Evolutionary conservation across 352 stramenopile genomes (phyloP).

Genomic region (Phytophthora pini): DNA sequence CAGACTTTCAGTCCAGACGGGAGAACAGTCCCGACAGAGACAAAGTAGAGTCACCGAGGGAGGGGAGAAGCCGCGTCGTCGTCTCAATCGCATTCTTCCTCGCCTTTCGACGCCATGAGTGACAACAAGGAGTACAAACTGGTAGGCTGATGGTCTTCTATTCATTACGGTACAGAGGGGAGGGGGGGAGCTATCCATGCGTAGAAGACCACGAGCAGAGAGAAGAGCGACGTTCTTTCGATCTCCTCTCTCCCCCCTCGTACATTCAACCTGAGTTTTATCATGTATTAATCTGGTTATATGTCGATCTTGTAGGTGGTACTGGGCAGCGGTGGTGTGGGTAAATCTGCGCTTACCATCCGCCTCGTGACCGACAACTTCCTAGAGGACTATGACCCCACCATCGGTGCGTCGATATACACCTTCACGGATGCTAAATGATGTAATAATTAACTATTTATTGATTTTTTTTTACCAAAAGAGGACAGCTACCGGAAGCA

Average conservation of each 20-base stretch:
- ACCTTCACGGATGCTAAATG: too few species aligned
- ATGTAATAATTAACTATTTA: too few species aligned
- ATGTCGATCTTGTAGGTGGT: constrained; percentile 63
- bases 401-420: constrained; percentile 66
- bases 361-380: constrained; percentile 93
- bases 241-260: constrained; percentile 5
- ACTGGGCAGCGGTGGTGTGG: constrained; percentile 89
- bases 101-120: constrained; percentile 39
- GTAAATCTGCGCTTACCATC: constrained; percentile 93
- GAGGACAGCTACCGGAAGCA: constrained; percentile 94
- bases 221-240: neutral
- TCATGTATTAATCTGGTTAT: constrained; percentile 4
- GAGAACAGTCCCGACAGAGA: constrained; percentile 35
- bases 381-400: constrained; percentile 94
- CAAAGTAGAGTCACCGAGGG: constrained; percentile 17
- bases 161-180: neutral
- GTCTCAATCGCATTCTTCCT: constrained; percentile 19
- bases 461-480: constrained; percentile 21
- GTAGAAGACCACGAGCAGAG: neutral
- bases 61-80: constrained; percentile 32
- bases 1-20: constrained; percentile 39
- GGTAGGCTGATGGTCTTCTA: constrained; percentile 35
- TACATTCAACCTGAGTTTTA: constrained; percentile 10
- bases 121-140: constrained; percentile 89
- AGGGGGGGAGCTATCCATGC: neutral